Evolutionary conservation across 2,329 filamentous ascomycete species (phyloP).

Genomic region (Colletotrichum tamarilloi): DNA sequence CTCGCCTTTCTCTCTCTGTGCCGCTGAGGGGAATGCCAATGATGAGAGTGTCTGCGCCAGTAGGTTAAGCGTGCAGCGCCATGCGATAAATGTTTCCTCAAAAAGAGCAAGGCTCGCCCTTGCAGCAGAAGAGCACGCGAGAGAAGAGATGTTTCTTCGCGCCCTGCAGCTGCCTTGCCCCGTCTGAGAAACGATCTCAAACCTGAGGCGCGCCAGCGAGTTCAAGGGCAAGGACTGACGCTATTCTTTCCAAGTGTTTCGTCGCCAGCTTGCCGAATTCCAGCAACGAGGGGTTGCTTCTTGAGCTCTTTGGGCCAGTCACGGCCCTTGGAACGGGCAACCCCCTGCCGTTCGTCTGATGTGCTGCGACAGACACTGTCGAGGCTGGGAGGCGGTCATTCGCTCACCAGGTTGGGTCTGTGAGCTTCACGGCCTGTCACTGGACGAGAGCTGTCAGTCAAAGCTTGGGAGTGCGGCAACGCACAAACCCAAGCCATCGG

Average conservation of each 20-base stretch:
- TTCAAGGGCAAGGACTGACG: slow-evolving; percentile 13
- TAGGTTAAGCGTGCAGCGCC: not conserved
- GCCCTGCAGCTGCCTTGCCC: slow-evolving; percentile 29
- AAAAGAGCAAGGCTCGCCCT: slow-evolving; percentile 25
- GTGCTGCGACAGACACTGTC: slow-evolving; percentile 34
- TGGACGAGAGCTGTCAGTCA: slow-evolving; percentile 28
- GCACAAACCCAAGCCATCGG: slow-evolving; percentile 20
- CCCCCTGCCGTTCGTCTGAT: slow-evolving; percentile 35
- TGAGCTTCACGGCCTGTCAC: slow-evolving; percentile 24
- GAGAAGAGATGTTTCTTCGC: slow-evolving; percentile 31
- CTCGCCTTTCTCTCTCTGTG: not conserved
- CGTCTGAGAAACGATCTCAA: slow-evolving; percentile 29
- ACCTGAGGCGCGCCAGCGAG: slow-evolving; percentile 11
- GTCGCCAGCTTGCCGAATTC: slow-evolving; percentile 27
- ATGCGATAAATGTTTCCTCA: slow-evolving; percentile 6
- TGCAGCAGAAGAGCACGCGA: slow-evolving; percentile 28
- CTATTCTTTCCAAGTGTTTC: slow-evolving; percentile 27
- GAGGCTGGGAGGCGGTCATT: slow-evolving; percentile 21
- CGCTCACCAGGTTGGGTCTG: slow-evolving; percentile 19
- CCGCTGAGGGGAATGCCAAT: not conserved
- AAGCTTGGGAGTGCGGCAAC: slow-evolving; percentile 19
- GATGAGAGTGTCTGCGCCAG: not conserved
- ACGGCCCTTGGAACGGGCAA: slow-evolving; percentile 26
- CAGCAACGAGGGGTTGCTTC: slow-evolving; percentile 27
- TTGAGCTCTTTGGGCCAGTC: slow-evolving; percentile 32